A percentile compares a stretch with the other conserved stretches of the same genome.
Conservation (phyloP, 306 rosid species). For the Fagus crenata region DNA sequence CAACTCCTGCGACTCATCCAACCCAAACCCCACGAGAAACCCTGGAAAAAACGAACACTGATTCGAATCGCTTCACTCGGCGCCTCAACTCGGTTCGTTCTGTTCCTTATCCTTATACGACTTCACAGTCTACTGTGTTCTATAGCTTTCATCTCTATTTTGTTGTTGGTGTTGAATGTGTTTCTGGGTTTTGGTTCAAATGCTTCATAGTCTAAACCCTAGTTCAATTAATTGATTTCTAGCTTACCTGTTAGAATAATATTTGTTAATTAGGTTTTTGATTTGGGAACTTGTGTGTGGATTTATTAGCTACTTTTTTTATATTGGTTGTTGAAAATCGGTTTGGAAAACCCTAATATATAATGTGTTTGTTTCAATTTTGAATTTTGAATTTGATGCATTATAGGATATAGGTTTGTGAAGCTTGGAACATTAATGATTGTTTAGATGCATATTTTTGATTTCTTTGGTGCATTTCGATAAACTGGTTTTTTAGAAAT, state of each 20-base stretch:
- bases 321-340: neutral
- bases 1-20: too few species aligned
- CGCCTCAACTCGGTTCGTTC: neutral
- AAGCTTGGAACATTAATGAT: conserved; percentile 2
- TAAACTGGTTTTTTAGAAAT: conserved; percentile 32
- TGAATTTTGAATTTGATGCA: neutral
- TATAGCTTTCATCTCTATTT: neutral
- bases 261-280: neutral
- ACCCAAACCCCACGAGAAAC: neutral
- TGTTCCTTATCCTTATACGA: neutral
- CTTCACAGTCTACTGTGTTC: neutral
- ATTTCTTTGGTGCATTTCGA: conserved; percentile 3
- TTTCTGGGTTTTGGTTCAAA: conserved; percentile 6
- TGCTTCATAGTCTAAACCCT: conserved; percentile 3
- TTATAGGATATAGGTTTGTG: neutral
- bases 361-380: neutral
- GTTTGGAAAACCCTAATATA: neutral
- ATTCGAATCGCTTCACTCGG: neutral
- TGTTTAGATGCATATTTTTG: neutral
- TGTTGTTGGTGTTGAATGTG: neutral
- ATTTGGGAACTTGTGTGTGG: neutral
- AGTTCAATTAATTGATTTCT: neutral
- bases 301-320: neutral
- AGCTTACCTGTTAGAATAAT: neutral
- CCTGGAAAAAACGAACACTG: neutral